A percentile compares a stretch with the other conserved stretches of the same genome.
Conservation (phyloP, 208 protist genomes). For the Perkinsela sp. region DNA sequence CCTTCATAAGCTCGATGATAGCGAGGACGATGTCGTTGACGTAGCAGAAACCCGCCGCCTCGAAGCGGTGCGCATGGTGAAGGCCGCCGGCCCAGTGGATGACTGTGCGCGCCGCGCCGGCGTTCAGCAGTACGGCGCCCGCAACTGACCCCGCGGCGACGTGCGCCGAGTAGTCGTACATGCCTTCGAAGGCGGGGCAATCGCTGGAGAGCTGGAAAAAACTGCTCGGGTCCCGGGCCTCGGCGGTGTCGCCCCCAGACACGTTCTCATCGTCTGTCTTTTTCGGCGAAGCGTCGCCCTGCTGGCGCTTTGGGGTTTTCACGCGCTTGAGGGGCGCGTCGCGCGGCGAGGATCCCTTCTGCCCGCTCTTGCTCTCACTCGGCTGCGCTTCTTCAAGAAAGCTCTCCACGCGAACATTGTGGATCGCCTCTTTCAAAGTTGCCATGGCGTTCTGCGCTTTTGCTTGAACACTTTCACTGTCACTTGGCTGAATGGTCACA, state of each 20-base stretch:
- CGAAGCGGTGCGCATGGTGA: constrained; percentile 76
- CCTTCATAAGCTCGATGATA: constrained; percentile 92
- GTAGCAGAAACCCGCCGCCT: constrained; percentile 97
- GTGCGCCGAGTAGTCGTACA: constrained; percentile 45
- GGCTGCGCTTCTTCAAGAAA: background rate
- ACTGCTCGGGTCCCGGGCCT: background rate
- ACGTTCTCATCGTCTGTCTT: background rate
- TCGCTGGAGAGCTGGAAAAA: constrained; percentile 20
- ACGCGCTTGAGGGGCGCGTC: background rate
- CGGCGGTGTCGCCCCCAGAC: background rate
- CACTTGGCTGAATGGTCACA: background rate
- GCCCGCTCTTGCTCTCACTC: background rate
- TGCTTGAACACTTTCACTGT: too few species aligned
- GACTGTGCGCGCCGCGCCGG: constrained; percentile 62
- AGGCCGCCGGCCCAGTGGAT: constrained; percentile 97
- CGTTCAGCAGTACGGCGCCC: constrained; percentile 76
- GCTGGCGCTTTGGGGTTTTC: background rate
- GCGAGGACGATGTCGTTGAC: constrained; percentile 98
- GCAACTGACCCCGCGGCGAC: constrained; percentile 60
- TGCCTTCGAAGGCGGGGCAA: constrained; percentile 63
- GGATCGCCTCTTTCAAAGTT: background rate
- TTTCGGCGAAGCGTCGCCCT: background rate
- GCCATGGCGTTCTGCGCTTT: background rate
- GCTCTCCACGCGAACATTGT: background rate
- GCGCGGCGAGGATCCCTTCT: background rate